phyloP scores from a whole-genome alignment of 2,329 filamentous ascomycete species.

The Claviceps africana region DNA sequence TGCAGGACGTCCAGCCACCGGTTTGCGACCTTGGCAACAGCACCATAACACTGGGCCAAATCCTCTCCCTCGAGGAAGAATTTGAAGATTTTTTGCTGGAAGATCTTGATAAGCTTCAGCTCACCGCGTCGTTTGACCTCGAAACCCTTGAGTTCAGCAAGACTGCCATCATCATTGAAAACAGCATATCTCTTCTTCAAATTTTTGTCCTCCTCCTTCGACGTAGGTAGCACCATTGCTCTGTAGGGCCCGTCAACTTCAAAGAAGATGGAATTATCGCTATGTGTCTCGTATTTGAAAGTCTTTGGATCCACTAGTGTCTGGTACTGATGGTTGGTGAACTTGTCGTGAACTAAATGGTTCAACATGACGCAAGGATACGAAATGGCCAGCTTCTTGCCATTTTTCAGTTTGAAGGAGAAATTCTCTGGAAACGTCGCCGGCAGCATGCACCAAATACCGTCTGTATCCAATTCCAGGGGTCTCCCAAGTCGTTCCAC shows the following conservation, averaged over 20 bases:
- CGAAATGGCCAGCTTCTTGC: slow-evolving; percentile 91
- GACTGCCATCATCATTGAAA: slow-evolving; percentile 92
- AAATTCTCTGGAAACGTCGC: slow-evolving; percentile 96
- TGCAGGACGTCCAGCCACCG: slow-evolving; percentile 93
- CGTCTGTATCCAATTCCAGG: slow-evolving; percentile 89
- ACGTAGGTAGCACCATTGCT: slow-evolving; percentile 93
- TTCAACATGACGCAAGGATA: slow-evolving; percentile 99
- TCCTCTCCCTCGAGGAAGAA: slow-evolving; percentile 92
- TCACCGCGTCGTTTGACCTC: slow-evolving; percentile 96
- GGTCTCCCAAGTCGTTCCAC: slow-evolving; percentile 89
- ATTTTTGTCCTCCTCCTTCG: slow-evolving; percentile 98
- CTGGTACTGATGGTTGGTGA: slow-evolving; percentile 97
- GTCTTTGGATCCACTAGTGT: slow-evolving; percentile 64
- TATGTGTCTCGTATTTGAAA: slow-evolving; percentile 90
- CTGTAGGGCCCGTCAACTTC: slow-evolving; percentile 96
- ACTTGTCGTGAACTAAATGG: slow-evolving; percentile 83
- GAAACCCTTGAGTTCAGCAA: slow-evolving; percentile 93
- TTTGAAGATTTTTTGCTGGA: slow-evolving; percentile 98
- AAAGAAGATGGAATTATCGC: slow-evolving; percentile 98
- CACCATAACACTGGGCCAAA: slow-evolving; percentile 73
- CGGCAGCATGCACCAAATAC: slow-evolving; percentile 98
- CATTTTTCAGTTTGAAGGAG: slow-evolving; percentile 81
- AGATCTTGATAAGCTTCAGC: slow-evolving; percentile 98
- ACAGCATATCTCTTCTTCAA: slow-evolving; percentile 98
- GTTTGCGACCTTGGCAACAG: slow-evolving; percentile 90